phyloP scores from a whole-genome alignment of 257 asterid genomes.

The Eucommia ulmoides region DNA sequence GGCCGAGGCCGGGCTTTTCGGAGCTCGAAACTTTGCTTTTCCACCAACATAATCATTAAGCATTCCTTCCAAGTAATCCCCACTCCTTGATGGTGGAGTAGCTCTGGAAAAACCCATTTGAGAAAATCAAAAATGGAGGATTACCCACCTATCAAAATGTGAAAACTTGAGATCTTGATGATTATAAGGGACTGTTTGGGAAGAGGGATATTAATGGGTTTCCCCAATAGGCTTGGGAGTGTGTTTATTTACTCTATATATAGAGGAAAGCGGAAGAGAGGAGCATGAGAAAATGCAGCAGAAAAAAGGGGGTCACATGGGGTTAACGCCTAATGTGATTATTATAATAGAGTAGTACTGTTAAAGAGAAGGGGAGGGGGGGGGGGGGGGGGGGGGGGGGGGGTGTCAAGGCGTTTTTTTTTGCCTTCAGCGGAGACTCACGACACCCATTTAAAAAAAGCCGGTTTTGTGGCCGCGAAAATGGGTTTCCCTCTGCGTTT shows the following conservation, averaged over 20 bases:
- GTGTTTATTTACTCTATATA: conserved; percentile 15
- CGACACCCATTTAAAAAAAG: conserved; percentile 17
- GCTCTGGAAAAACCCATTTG: conserved; percentile 33
- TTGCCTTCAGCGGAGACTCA: conserved; percentile 22
- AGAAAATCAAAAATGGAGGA: not conserved
- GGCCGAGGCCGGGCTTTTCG: conserved; percentile 29
- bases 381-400: no score
- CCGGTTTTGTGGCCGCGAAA: conserved; percentile 42
- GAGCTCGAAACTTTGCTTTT: conserved; percentile 22
- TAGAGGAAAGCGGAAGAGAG: conserved; percentile 25
- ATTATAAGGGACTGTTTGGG: conserved; percentile 16
- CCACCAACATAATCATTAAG: conserved; percentile 58
- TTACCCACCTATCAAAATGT: not conserved
- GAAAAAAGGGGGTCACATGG: conserved; percentile 96
- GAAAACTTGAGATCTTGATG: conserved; percentile 2
- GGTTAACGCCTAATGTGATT: conserved; percentile 19
- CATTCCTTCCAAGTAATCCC: conserved; percentile 75
- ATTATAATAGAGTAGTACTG: conserved; percentile 1
- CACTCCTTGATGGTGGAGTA: conserved; percentile 30
- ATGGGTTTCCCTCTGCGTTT: conserved; percentile 32
- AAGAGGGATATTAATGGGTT: no score
- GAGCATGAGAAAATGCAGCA: conserved; percentile 54
- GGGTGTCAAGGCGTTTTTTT: no score
- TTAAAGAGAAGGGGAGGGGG: conserved; percentile 19
- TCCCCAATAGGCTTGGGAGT: no score